Base-by-base conservation (phyloP, 2,329 filamentous ascomycete genomes). In the Xylariomycetidae sp. region DNA sequence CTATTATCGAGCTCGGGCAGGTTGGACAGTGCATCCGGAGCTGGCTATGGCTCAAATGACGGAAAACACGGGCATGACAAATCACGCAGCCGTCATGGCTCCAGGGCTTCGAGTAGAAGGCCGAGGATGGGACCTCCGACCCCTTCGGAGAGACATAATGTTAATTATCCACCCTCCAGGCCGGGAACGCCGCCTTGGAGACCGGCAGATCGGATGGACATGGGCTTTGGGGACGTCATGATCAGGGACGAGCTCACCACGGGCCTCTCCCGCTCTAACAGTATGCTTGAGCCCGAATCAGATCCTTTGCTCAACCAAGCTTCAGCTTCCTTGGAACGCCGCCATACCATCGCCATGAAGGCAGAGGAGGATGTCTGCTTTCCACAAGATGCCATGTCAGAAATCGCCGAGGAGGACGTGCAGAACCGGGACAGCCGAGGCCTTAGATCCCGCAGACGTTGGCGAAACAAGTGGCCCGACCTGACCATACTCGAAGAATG, bases 361-460 rank as follows among this genome's bases (percentile, higher is more conserved):
- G 85, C 81, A 0, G 80, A 92, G 50, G 85, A 85, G 45, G 92
- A 97, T 61, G 89, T 97, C 1, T 96, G 92, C 64, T 96, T 95
- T 51, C 90, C 89, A 1, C 79, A 80, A 5, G 82, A 85, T 34
- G 80, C 71, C 5, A 72, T 88, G 61, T 92, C 87, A 0, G 88
- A 94, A 49, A 67, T 92, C 30, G 88, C 74, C 17, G 85, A 90
- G 19, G 87, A 92, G 30, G 60, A 70, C 6, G 64, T 65, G 23
- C 68, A 67, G 27, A 60, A 66, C 4, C 70, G 73, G 4, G 66
- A 66, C 25, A 52, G 40, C 31, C 46, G 44, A 26, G 62, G 49
- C 42, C 53, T 44, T 50, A 62, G 52, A 36, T 47, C 46, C 46
- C 55, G 59, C 8, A 67, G 81, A 13, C 74, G 86, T 16, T 74